Evolutionary conservation across 2,329 filamentous ascomycete genomes (phyloP), one percentile per base, ranked within the genome.

Genomic region (Huntiella moniliformis): DNA sequence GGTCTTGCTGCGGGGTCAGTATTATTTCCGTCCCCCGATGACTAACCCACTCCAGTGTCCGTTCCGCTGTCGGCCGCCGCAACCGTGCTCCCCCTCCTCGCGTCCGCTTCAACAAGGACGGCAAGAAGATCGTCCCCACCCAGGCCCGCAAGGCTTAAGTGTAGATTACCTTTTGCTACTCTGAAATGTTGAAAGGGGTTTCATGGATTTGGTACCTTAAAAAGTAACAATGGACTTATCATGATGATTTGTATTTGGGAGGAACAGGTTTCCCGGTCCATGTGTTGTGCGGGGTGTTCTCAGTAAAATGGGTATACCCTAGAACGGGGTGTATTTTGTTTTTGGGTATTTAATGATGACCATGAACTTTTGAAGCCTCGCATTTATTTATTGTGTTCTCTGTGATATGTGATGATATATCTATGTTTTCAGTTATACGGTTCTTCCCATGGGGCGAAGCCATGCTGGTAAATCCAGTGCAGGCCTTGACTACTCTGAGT

Each of bases 51-150:
- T 45, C 57, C 60, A 96, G 91, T 80, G 91, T 98, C 67, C 91
- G 91, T 62, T 98, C 91, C 57, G 78, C 83, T 58, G 87, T 82
- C 64, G 91, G 92, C 61, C 88, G 91, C 67, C 91, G 91, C 71
- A 98, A 98, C 84, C 85, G 91, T 68, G 88, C 88, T 61, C 92
- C 91, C 61, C 91, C 91, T 58, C 91, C 91, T 63, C 79, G 91
- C 65, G 87, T 98, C 62, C 77, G 91, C 62, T 98, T 93, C 85
- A 98, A 98, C 83, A 95, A 96, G 82, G 91, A 98, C 65, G 88
- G 87, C 76, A 98, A 98, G 86, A 98, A 98, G 82, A 79, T 98
- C 66, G 81, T 79, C 67, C 86, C 88, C 57, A 82, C 81, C 63
- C 79, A 85, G 70, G 71, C 73, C 57, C 73, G 74, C 61, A 84